These are phyloP conservation scores for Nicotiana rustica DNA, from an alignment of 305 asterid genomes.

Conservation along the genomic window DNA sequence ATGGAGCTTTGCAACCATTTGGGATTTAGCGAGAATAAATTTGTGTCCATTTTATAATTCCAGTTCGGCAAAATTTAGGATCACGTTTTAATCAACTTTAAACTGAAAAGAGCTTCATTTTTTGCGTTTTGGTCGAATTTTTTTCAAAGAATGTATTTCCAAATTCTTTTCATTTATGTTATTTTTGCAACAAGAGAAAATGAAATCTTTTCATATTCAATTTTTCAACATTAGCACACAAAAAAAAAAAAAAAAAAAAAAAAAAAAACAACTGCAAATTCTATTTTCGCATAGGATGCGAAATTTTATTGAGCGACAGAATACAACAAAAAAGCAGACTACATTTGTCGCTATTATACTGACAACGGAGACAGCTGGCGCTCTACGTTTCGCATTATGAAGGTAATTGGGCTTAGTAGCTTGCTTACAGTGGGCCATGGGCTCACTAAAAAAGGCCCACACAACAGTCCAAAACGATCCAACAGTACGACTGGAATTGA, in stretches of 20 bases:
- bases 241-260: background rate
- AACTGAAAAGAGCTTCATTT: too few relatives aligned
- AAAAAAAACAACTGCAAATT: background rate
- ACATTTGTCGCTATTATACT: background rate
- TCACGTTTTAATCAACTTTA: too few relatives aligned
- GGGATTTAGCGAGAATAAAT: too few relatives aligned
- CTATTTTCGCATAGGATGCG: background rate
- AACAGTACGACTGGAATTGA: background rate
- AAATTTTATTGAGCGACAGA: background rate
- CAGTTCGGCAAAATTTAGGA: too few relatives aligned
- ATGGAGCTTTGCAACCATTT: too few relatives aligned
- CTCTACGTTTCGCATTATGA: background rate
- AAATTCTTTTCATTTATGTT: too few relatives aligned
- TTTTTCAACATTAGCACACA: background rate
- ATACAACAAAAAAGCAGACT: slow-evolving; percentile 26
- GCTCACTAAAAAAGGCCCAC: slow-evolving; percentile 8
- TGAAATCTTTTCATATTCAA: background rate
- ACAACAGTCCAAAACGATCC: slow-evolving; percentile 14
- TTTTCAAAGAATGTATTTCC: too few relatives aligned
- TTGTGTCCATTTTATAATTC: too few relatives aligned
- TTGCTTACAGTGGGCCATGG: slow-evolving; percentile 7
- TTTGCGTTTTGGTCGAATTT: too few relatives aligned
- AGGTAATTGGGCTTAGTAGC: slow-evolving; percentile 16
- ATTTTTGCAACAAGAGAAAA: background rate
- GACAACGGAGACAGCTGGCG: slow-evolving; percentile 7